Evolutionary conservation across 257 asterid genomes (phyloP), one percentile per base, ranked within the genome.

Genomic region (Ligustrum vulgare): DNA sequence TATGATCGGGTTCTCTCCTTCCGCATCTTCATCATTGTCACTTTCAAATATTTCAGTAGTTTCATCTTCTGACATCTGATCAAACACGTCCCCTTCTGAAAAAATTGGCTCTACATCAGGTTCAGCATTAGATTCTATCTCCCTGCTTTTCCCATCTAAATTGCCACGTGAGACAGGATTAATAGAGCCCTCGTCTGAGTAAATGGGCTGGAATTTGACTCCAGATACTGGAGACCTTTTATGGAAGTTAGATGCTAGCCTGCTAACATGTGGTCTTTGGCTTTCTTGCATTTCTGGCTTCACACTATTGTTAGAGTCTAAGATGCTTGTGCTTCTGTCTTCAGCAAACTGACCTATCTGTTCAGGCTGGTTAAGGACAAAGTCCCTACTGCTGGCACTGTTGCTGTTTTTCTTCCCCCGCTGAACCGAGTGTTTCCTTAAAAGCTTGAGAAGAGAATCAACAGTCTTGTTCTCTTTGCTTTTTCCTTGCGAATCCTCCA

Each of bases 371-470:
- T 90, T 90, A 47, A 82, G 83, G 73, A 85, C 82, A 84, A 91
- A 89, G 73, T 88, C 93, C 63, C 79, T 86, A 71, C 65, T 80
- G 71, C 78, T 81, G 34, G 72, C 69, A 67, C 43, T 75, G 60
- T 60, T 77, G 28, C 69, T 80, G 74, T 80, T 86, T 82, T 80
- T 88, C 87, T 87, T 91, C 78, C 90, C 94, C 81, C 90, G 94
- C 78, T 90, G 96, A 76, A 90, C 90, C 0, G 98, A 90, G 81
- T 93, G 99, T 72, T 93, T 93, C 85, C 97, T 87, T 72, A 95
- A 72, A 76, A 93, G 98, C 93, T 89, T 89, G 70, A 95, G 91
- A 72, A 95, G 98, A 65, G 98, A 95, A 85, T 91, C 97, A 56
- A 95, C 99, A 16, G 93, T 90, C 75, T 93, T 97, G 37, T 87